Evolutionary conservation across 139 green algal genomes (phyloP).

Genomic region (Gonium pectorale): DNA sequence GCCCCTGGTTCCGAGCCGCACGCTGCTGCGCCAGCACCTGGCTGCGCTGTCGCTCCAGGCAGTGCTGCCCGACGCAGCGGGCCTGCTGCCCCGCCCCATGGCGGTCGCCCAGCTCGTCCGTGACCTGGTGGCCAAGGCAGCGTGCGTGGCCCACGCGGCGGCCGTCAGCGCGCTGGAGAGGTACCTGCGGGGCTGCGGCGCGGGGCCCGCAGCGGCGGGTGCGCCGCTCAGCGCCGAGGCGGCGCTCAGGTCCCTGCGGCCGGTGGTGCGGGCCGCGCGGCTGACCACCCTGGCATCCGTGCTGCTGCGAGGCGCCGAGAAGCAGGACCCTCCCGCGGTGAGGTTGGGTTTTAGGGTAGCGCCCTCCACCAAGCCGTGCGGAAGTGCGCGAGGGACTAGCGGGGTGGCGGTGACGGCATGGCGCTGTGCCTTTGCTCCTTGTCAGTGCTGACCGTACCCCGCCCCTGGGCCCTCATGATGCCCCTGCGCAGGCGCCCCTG

Average conservation of each 20-base stretch:
- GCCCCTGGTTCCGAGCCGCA: background rate
- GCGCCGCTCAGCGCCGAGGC: background rate
- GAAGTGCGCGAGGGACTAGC: too few species aligned
- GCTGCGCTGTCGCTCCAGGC: background rate
- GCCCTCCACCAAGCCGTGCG: too few species aligned
- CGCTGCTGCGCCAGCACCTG: background rate
- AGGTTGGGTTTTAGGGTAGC: too few species aligned
- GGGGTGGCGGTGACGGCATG: too few species aligned
- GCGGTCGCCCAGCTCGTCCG: background rate
- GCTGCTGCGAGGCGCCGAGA: background rate
- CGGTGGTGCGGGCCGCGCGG: slow-evolving; percentile 6
- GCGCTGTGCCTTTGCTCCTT: too few species aligned
- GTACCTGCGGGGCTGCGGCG: background rate
- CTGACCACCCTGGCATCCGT: background rate
- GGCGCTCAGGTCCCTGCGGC: slow-evolving; percentile 2
- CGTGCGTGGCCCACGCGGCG: background rate
- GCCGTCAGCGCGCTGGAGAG: background rate
- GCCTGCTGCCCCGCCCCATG: background rate
- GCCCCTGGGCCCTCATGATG: too few species aligned
- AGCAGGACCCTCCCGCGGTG: background rate
- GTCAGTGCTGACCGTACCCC: too few species aligned
- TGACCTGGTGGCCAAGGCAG: background rate
- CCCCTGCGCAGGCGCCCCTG: background rate
- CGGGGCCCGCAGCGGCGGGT: background rate
- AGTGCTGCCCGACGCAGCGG: background rate